Evolutionary conservation across 2,329 filamentous ascomycete species (phyloP), one percentile per base, ranked within the genome.

Genomic region (Diplocarpon mali): DNA sequence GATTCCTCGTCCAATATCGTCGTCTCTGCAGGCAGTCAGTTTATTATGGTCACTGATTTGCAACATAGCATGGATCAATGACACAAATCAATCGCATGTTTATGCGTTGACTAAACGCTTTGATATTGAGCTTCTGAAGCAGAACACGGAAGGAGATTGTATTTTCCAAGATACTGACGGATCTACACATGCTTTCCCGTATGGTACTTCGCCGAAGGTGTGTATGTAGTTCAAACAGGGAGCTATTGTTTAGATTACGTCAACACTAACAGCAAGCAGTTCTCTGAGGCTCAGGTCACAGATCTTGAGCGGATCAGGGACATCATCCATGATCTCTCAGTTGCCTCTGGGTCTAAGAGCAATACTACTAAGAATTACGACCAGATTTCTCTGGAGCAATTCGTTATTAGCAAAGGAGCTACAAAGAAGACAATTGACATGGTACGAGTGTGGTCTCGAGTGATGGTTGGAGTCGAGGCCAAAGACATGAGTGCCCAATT

Each of bases 1-100:
- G 4, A 24, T 24, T 24, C 20, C 20, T 24, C 7, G 20, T 7
- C 20, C 3, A 24, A 24, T 24, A 3, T 24, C 20, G 3, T 24
- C 20, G 7, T 24, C 20, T 24, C 20, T 24, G 7, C 20, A 24
- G 20, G 7, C 4, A 24, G 3, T 4, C 7, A 3, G 20, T 24
- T 24, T 24, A 7, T 24, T 7, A 3, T 24, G n/a, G n/a, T n/a
- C 7, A 7, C 20, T 24, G 7, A 24, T 24, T 24, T 24, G 20
- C 3, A 3, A 24, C 7, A 24, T 4, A 0, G 73, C 72, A 0
- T 80, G 75, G 76, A 70, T 78, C 50, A 79, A 80, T 35, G 51
- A 55, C 36, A 52, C 49, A 1, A 53, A 53, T 41, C 53, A 55
- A 35, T 46, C 51, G 2, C 38, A 46, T 16, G 67, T 77, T 39